A percentile compares a stretch with the other conserved stretches of the same genome.
Evolutionary conservation across 2,329 filamentous ascomycete species (phyloP).

Genomic region (Pseudogymnoascus sp.): DNA sequence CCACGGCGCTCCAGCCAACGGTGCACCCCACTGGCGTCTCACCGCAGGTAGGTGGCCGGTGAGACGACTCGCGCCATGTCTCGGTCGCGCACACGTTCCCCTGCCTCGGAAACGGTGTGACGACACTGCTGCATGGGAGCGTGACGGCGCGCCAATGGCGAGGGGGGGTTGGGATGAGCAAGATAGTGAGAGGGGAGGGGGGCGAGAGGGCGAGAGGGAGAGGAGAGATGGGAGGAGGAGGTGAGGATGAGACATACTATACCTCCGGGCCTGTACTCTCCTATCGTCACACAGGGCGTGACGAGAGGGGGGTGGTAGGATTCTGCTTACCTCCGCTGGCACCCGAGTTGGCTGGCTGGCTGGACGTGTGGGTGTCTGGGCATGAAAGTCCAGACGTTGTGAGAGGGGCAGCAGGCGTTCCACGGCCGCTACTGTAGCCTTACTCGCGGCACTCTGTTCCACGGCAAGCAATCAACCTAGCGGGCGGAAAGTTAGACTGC

Average conservation of each 20-base stretch:
- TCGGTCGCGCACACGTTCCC: constrained; percentile 2
- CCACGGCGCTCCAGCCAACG: not conserved
- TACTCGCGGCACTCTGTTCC: not conserved
- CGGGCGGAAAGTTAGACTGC: not conserved
- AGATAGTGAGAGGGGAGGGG: not conserved
- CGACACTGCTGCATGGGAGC: not conserved
- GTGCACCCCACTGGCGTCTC: not conserved
- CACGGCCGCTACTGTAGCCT: not conserved
- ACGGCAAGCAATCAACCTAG: not conserved
- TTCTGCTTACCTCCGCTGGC: not conserved
- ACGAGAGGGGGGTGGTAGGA: not conserved
- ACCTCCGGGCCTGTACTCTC: not conserved
- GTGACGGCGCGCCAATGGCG: not conserved
- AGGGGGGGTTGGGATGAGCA: not conserved
- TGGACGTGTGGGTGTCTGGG: not conserved
- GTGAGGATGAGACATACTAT: not conserved
- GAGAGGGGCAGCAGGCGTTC: not conserved
- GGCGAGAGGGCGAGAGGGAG: not conserved
- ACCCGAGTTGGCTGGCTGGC: not conserved
- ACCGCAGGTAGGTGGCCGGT: not conserved
- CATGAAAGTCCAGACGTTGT: not conserved
- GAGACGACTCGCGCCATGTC: not conserved
- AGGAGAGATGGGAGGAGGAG: not conserved
- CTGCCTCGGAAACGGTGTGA: constrained; percentile 1
- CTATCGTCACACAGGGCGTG: not conserved